phyloP scores from a whole-genome alignment of 2,329 filamentous ascomycete species.

The Trichoderma afroharzianum region DNA sequence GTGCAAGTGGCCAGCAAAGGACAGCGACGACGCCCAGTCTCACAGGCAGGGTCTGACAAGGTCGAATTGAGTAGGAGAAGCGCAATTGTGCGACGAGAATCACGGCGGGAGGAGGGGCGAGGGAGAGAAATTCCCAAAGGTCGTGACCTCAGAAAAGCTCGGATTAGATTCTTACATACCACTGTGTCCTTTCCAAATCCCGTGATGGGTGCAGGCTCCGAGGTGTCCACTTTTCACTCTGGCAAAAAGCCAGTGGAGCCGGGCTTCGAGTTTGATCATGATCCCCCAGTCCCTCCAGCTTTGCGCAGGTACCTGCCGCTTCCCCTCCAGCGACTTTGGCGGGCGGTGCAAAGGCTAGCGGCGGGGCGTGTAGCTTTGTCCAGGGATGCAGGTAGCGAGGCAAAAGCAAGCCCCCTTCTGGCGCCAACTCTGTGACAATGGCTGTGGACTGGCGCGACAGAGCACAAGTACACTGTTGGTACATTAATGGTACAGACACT shows the following conservation, averaged over 20 bases:
- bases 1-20: background rate
- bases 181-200: conserved; percentile 40
- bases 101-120: conserved; percentile 1
- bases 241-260: conserved; percentile 3
- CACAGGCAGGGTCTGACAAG: background rate
- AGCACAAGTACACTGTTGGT: background rate
- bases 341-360: background rate
- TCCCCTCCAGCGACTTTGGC: conserved; percentile 3
- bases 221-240: conserved; percentile 27
- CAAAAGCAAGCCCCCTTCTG: background rate
- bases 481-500: background rate
- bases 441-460: background rate
- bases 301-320: conserved; percentile 11
- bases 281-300: background rate
- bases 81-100: conserved; percentile 14
- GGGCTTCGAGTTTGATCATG: background rate
- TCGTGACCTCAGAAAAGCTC: conserved; percentile 31
- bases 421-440: background rate
- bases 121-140: background rate
- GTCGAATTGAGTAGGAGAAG: conserved; percentile 4
- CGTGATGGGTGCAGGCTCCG: conserved; percentile 30
- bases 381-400: conserved; percentile 5
- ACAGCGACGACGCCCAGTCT: background rate
- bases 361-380: background rate
- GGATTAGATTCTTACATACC: conserved; percentile 27